Evolutionary conservation across 192 early-diverging fungal species (phyloP).

Genomic region (Haplosporangium gracile): DNA sequence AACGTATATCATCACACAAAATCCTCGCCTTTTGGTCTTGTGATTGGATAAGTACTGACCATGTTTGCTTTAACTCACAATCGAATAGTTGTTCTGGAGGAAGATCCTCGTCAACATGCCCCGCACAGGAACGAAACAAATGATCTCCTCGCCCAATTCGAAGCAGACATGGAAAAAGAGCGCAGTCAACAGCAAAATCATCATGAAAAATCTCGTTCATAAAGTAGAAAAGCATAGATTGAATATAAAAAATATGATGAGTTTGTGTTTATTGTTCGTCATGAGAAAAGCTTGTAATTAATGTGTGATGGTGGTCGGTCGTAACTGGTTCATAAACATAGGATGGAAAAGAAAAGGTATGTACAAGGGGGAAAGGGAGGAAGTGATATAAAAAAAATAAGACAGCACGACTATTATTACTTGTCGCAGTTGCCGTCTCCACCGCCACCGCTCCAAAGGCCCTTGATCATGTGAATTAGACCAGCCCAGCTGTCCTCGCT

Average conservation of each 20-base stretch:
- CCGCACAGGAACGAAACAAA: constrained; percentile 11
- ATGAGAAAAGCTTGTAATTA: too few relatives aligned
- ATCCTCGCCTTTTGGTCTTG: too few relatives aligned
- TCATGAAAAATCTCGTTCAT: constrained; percentile 2
- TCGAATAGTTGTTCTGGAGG: constrained; percentile 29
- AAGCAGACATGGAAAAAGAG: constrained; percentile 25
- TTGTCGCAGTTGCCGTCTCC: not conserved
- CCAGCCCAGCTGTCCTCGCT: constrained; percentile 9
- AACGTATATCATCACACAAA: too few relatives aligned
- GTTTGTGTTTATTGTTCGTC: too few relatives aligned
- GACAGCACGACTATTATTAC: not conserved
- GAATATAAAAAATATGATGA: not conserved
- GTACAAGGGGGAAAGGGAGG: not conserved
- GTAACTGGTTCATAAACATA: not conserved
- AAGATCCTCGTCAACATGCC: constrained; percentile 4
- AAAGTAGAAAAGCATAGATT: not conserved
- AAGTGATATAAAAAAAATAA: not conserved
- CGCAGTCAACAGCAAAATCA: constrained; percentile 18
- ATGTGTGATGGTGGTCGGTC: too few relatives aligned
- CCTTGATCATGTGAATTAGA: constrained; percentile 25
- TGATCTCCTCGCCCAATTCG: constrained; percentile 33
- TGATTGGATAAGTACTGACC: too few relatives aligned
- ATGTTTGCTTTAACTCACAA: too few relatives aligned
- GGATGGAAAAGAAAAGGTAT: not conserved
- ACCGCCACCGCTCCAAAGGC: constrained; percentile 17